A percentile compares a stretch with the other conserved stretches of the same genome.
Conservation (phyloP, 2,329 filamentous ascomycete species). For the Parastagonospora nodorum region DNA sequence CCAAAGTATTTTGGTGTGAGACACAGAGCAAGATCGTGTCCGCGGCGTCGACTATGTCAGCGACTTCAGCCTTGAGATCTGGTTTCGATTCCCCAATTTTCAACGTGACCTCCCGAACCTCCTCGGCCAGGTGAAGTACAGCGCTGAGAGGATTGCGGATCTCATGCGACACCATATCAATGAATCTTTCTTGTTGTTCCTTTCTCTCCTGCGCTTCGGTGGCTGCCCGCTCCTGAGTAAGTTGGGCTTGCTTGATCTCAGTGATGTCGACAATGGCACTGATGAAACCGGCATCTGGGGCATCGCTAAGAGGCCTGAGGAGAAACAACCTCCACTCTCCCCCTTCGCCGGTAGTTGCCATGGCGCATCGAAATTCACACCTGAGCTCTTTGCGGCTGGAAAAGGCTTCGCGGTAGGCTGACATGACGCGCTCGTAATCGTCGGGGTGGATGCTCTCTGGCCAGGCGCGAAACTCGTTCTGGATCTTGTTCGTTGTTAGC, state of each 20-base stretch:
- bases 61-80: constrained; percentile 24
- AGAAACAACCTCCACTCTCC: constrained; percentile 51
- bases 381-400: constrained; percentile 44
- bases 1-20: constrained; percentile 51
- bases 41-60: constrained; percentile 42
- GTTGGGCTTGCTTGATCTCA: constrained; percentile 51
- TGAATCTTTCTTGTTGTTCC: constrained; percentile 53
- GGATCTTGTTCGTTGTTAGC: constrained; percentile 50
- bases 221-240: constrained; percentile 50
- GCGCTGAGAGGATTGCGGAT: constrained; percentile 46
- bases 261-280: constrained; percentile 55
- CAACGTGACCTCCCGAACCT: constrained; percentile 45
- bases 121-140: constrained; percentile 51
- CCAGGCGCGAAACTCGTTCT: constrained; percentile 51
- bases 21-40: constrained; percentile 52
- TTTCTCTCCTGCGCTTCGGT: constrained; percentile 51
- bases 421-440: constrained; percentile 53
- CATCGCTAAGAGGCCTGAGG: constrained; percentile 49
- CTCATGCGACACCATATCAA: constrained; percentile 53
- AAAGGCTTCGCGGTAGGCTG: constrained; percentile 51
- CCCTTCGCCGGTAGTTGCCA: constrained; percentile 34
- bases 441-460: constrained; percentile 52
- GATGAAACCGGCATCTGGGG: constrained; percentile 51
- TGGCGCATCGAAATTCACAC: constrained; percentile 50
- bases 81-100: constrained; percentile 23